Evolutionary conservation across 179 eudicot genomes (phyloP), one percentile per base, ranked within the genome.

Genomic region (Spergularia azorica): DNA sequence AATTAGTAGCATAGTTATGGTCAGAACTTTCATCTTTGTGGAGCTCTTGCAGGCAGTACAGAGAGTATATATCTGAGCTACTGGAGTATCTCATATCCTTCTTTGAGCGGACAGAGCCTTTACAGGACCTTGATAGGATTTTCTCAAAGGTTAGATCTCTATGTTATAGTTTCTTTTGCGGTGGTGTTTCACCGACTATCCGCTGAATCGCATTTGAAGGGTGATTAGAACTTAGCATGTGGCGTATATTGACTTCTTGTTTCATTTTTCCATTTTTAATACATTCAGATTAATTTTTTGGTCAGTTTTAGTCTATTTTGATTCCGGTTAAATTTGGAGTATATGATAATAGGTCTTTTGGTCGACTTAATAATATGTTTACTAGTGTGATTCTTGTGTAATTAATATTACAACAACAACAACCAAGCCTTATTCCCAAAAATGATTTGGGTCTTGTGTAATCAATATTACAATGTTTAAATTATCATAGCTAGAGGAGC

Each of bases 121-220:
- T 96, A 83, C 87, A 96, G 80, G 99, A 96, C 82, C 89, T 96
- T 61, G 98, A 92, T 54, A 90, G 97, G 86, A 90, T 96, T 66
- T 90, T 96, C 83, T 86, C 97, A 6, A 96, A 96, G 99, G 99
- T 94, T 72, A 59, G 70, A 64, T 59, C 9, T 70, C 62, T 72
- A 55, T 17, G 52, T 12, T 56, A 8, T 18, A 58, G 17, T n/a
- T n/a, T 65, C 14, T 56, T 66, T 73, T 36, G 16, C n/a, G 16
- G 50, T 21, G 5, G 43, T 20, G 36, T 62, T 8, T 43, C 57
- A 67, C 2, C 51, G 74, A 36, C 59, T 9, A 9, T 76, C 12
- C 32, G 2, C 52, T 76, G 56, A 67, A 57, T 70, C 41, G 55
- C 16, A 21, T 3, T 50, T 73, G 68, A 21, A 43, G 4, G 75